Percentiles rank a stretch among this genome's conserved stretches.
Evolutionary conservation across 441 rosid genomes (phyloP).

Genomic region (Eutrema salsugineum): DNA sequence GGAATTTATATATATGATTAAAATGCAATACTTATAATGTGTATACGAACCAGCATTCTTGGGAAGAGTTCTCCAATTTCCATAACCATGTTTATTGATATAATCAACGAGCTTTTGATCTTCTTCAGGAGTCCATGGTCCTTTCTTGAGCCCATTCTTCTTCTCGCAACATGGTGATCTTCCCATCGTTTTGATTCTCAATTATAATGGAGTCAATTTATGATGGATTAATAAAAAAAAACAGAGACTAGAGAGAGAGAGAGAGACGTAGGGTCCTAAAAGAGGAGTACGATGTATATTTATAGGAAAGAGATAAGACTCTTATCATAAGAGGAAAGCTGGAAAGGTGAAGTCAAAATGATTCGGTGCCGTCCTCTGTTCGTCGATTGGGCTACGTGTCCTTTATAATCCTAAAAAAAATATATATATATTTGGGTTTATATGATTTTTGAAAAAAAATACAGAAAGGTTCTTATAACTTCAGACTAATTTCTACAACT

Average conservation of each 20-base stretch:
- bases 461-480: neutral
- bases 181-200: constrained; percentile 32
- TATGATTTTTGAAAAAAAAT: neutral
- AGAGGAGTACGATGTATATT: constrained; percentile 34
- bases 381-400: constrained; percentile 58
- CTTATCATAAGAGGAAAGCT: constrained; percentile 18
- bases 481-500: neutral
- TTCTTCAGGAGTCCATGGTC: constrained; percentile 77
- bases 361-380: constrained; percentile 88
- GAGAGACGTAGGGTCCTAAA: constrained; percentile 34
- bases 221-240: constrained; percentile 8
- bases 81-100: constrained; percentile 51
- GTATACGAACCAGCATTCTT: constrained; percentile 51
- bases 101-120: constrained; percentile 53
- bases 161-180: constrained; percentile 62
- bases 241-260: neutral
- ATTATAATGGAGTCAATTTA: neutral
- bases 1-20: neutral
- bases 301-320: constrained; percentile 32
- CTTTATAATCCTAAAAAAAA: constrained; percentile 2
- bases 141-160: constrained; percentile 56
- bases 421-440: neutral
- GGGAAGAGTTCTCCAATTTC: constrained; percentile 71
- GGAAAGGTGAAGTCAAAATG: constrained; percentile 48
- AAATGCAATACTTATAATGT: neutral